Conservation (phyloP, 2,329 filamentous ascomycete species). For the Claviceps fusiformis region DNA sequence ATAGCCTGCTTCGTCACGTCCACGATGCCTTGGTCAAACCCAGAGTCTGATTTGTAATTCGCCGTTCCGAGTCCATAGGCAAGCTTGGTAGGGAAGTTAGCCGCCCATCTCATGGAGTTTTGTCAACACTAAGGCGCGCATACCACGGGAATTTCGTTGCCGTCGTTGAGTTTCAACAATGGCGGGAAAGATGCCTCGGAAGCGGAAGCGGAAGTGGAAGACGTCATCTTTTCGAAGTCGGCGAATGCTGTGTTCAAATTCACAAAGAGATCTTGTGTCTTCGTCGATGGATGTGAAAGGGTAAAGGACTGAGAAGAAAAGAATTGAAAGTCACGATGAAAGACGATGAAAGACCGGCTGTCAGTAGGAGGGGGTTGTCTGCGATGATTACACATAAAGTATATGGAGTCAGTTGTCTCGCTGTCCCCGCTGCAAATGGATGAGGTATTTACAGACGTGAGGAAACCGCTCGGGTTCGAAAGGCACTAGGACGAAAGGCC, state of each 20-base stretch:
- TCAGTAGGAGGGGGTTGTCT: too few relatives aligned
- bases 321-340: too few relatives aligned
- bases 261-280: not conserved
- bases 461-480: too few relatives aligned
- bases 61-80: conserved; percentile 63
- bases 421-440: too few relatives aligned
- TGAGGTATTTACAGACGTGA: too few relatives aligned
- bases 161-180: conserved; percentile 58
- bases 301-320: too few relatives aligned
- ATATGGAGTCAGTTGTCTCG: too few relatives aligned
- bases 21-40: conserved; percentile 41
- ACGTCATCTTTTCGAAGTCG: conserved; percentile 23
- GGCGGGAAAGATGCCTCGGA: conserved; percentile 31
- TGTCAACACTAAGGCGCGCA: conserved; percentile 7
- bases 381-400: too few relatives aligned
- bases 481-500: too few relatives aligned
- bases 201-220: conserved; percentile 23
- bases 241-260: not conserved
- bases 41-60: conserved; percentile 36
- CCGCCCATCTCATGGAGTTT: not conserved
- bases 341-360: too few relatives aligned
- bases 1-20: conserved; percentile 47
- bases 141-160: conserved; percentile 58
- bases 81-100: conserved; percentile 28
- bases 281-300: not conserved